Conservation (phyloP, 2,329 filamentous ascomycete genomes). For the Hypoxylon sp. region DNA sequence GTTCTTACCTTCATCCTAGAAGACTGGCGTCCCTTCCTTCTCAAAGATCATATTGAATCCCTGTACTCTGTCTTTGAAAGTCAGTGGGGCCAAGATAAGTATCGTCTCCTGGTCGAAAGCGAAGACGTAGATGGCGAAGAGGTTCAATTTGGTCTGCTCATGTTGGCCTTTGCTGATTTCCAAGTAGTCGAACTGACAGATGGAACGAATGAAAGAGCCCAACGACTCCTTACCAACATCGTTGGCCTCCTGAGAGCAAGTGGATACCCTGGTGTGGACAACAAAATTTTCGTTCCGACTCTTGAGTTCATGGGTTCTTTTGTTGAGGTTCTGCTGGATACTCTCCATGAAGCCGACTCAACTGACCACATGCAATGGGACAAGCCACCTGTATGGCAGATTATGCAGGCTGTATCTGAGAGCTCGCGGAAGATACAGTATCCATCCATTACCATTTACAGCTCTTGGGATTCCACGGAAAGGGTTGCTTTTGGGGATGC, state of each 20-base stretch:
- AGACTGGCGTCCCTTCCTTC: conserved; percentile 75
- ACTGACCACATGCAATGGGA: conserved; percentile 67
- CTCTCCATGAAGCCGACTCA: conserved; percentile 63
- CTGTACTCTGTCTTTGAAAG: conserved; percentile 72
- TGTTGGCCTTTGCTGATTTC: conserved; percentile 77
- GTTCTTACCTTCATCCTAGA: conserved; percentile 74
- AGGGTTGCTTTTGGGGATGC: conserved; percentile 77
- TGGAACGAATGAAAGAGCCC: conserved; percentile 62
- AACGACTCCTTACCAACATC: conserved; percentile 69
- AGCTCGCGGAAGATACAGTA: conserved; percentile 79
- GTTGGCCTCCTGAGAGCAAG: conserved; percentile 74
- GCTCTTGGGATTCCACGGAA: conserved; percentile 77
- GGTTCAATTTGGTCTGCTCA: conserved; percentile 74
- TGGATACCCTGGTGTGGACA: conserved; percentile 77
- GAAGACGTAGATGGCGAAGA: conserved; percentile 75
- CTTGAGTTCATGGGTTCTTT: conserved; percentile 87
- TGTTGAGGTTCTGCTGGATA: conserved; percentile 76
- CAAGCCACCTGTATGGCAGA: conserved; percentile 66
- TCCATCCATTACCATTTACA: conserved; percentile 68
- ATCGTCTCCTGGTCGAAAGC: conserved; percentile 64
- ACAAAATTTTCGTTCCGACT: conserved; percentile 79
- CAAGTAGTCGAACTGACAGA: conserved; percentile 72
- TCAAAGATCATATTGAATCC: conserved; percentile 67
- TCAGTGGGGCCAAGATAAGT: conserved; percentile 69
- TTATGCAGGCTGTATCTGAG: conserved; percentile 74